Evolutionary conservation across 345 rosid genomes (phyloP), one percentile per base, ranked within the genome.

Genomic region (Lepidium sativum): DNA sequence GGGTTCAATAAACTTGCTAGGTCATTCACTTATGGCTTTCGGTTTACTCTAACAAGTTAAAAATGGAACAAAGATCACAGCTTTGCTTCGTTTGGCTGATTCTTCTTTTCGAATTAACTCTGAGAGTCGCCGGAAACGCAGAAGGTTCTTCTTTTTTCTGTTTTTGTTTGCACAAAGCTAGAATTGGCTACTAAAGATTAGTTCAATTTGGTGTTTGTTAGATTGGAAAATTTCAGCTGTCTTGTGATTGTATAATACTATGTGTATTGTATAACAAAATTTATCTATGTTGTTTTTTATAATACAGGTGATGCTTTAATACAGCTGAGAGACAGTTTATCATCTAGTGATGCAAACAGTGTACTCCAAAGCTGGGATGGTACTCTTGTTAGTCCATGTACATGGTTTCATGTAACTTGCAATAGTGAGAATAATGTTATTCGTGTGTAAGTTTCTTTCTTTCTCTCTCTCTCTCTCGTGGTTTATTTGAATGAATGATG

Each of bases 371-470:
- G 89, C 77, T 91, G 97, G 97, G 89, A 86, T 77, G 23, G 94
- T 32, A 82, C 91, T 60, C 86, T 81, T 56, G 84, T 76, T 60
- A 83, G 72, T 77, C 97, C 96, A 7, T 91, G 96, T 80, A 83
- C 88, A 17, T 91, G 97, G 97, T 83, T 80, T 68, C 85, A 91
- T 65, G 84, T 91, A 43, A 88, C 96, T 35, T 91, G 97, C 79
- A 86, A 77, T 74, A 65, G 17, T 68, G 86, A 88, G 20, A 80
- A 73, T 56, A 80, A 82, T n/a, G 96, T 88, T 11, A 80, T 75
- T 51, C 86, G 91, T 55, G 83, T 91, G 98, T 91, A 82, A 82
- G 94, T 78, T 38, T 69, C 39, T 65, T 34, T 35, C 20, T n/a
- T n/a, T 44, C 11, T 65, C 39, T 35, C 20, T 32, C 39, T 53